Evolutionary conservation across 73 alveolate genomes (phyloP).

Genomic region (Blepharisma stoltei): DNA sequence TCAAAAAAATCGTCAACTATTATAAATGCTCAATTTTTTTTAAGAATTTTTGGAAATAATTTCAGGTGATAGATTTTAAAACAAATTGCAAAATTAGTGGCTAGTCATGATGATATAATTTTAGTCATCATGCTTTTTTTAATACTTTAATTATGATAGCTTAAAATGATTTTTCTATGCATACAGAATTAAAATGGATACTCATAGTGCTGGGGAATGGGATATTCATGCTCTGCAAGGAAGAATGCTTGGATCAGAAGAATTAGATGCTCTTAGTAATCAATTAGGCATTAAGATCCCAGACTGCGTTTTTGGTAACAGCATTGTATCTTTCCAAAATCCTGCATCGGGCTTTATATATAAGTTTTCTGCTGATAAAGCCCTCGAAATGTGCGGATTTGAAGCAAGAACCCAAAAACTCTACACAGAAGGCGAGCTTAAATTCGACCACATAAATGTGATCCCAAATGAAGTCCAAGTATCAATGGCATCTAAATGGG

Average conservation of each 20-base stretch:
- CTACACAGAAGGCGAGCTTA: constrained; percentile 34
- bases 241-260: constrained; percentile 4
- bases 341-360: background rate
- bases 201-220: background rate
- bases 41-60: too few relatives aligned
- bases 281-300: background rate
- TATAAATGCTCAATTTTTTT: too few relatives aligned
- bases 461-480: constrained; percentile 68
- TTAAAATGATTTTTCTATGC: too few relatives aligned
- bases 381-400: constrained; percentile 39
- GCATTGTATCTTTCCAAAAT: background rate
- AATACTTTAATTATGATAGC: too few relatives aligned
- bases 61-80: too few relatives aligned
- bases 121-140: too few relatives aligned
- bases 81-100: too few relatives aligned
- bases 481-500: constrained; percentile 67
- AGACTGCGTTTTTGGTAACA: background rate
- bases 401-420: constrained; percentile 34
- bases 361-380: constrained; percentile 39
- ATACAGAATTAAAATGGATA: background rate
- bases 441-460: constrained; percentile 56
- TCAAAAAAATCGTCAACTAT: too few relatives aligned
- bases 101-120: too few relatives aligned
- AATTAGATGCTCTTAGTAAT: background rate
- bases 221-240: constrained; percentile 6